Evolutionary conservation across 2,329 filamentous ascomycete genomes (phyloP), one percentile per base, ranked within the genome.

Genomic region (Cercospora sp.): DNA sequence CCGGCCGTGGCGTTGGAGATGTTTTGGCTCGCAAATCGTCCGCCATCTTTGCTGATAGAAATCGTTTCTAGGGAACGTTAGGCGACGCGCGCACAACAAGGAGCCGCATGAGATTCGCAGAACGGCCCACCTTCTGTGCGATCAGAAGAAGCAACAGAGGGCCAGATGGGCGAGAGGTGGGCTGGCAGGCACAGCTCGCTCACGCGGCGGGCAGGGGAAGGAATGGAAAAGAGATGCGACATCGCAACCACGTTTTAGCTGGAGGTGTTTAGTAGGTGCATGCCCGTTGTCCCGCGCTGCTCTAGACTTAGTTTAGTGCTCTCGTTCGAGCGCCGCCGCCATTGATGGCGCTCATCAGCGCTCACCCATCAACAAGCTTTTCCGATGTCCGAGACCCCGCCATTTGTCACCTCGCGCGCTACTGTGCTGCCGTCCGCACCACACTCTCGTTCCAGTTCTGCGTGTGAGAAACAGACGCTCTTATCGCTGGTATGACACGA

Each of bases 1-100:
- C 57, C 30, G 71, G 71, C 59, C 43, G 68, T 61, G 49, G 55
- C 21, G 57, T 51, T 34, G 64, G 59, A 30, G 66, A 65, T 18
- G 61, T 61, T 60, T 61, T 58, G 13, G 53, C 45, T 7, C 45
- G 45, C 18, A 21, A 63, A n/a, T 18, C 53, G 34, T 40, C 34
- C n/a, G 58, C 32, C 58, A 61, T 61, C 12, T 30, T 28, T 26
- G 24, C 21, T 58, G 53, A 13, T 58, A 32, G 26, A 12, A 51
- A 51, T 51, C 9, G 45, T 51, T 49, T 26, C 5, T 51, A 51
- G 45, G 45, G 45, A 51, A 24, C n/a, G 18, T 51, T 24, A 51
- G 45, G 45, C 21, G 21, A 51, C 18, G 18, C 45, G 45, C 45
- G 45, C 45, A 26, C 37, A 16, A 26, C 45, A 26, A 24, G 45